Percentiles rank a stretch among this genome's conserved stretches.
phyloP scores from a whole-genome alignment of 192 early-diverging fungal species.

The Backusella parvicylindrica region DNA sequence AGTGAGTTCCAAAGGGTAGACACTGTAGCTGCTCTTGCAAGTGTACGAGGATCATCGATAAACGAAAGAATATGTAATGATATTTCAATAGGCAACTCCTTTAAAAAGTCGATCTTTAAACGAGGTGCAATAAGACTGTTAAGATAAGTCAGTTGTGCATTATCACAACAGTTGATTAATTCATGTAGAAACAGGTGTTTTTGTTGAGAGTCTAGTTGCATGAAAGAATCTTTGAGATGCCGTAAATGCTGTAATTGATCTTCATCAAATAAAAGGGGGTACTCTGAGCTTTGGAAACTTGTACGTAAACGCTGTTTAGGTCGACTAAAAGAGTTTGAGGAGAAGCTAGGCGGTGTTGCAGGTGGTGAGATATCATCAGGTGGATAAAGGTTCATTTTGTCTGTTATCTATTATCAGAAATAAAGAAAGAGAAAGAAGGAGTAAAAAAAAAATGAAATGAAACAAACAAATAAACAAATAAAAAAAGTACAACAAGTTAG shows the following conservation, averaged over 20 bases:
- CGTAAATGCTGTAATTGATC: constrained; percentile 20
- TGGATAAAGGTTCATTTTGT: constrained; percentile 28
- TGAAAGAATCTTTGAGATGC: constrained; percentile 35
- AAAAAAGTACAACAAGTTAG: not conserved
- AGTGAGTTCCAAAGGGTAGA: constrained; percentile 55
- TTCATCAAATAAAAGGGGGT: constrained; percentile 20
- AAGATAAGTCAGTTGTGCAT: constrained; percentile 47
- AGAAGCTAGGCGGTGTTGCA: constrained; percentile 31
- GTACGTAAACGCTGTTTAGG: constrained; percentile 7
- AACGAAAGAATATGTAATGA: constrained; percentile 80
- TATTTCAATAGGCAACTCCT: constrained; percentile 71
- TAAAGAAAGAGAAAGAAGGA: not conserved
- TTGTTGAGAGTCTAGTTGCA: constrained; percentile 26
- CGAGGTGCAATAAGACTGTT: constrained; percentile 50
- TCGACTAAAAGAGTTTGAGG: constrained; percentile 16
- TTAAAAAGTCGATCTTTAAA: constrained; percentile 90
- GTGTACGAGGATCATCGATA: constrained; percentile 74
- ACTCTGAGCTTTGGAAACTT: not conserved
- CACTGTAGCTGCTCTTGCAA: constrained; percentile 74
- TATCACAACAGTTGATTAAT: constrained; percentile 47
- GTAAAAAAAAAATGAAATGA: not conserved
- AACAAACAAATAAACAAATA: not conserved
- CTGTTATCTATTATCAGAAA: not conserved
- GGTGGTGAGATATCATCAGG: constrained; percentile 36
- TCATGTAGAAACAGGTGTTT: constrained; percentile 39